These are phyloP conservation scores for Leccinum subgranulosum DNA, from an alignment of 768 basidiomycete genomes.

Conservation along the genomic window DNA sequence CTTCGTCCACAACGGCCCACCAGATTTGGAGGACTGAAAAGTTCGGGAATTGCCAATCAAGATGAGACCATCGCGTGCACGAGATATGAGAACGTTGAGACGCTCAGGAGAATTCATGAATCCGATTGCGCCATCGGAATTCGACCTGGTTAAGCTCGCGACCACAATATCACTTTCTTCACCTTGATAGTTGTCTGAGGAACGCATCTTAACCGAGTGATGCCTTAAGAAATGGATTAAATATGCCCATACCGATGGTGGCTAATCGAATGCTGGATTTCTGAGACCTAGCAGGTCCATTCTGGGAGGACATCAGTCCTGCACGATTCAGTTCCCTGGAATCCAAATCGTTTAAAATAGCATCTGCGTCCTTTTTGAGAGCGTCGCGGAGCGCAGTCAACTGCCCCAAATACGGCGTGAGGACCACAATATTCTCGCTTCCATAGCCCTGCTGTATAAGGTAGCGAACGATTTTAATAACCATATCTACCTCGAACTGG, in stretches of 20 bases:
- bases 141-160: slow-evolving; percentile 59
- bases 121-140: slow-evolving; percentile 53
- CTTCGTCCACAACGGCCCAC: slow-evolving; percentile 47
- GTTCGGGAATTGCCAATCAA: slow-evolving; percentile 64
- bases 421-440: slow-evolving; percentile 55
- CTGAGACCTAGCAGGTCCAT: slow-evolving; percentile 30
- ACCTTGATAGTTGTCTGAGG: slow-evolving; percentile 70
- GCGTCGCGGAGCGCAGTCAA: slow-evolving; percentile 46
- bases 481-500: slow-evolving; percentile 56
- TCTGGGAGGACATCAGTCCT: slow-evolving; percentile 44
- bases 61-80: slow-evolving; percentile 62
- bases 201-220: neutral
- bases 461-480: slow-evolving; percentile 62
- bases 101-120: slow-evolving; percentile 72
- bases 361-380: slow-evolving; percentile 48
- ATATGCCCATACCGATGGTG: slow-evolving; percentile 52
- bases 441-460: slow-evolving; percentile 67
- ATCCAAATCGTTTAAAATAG: slow-evolving; percentile 62
- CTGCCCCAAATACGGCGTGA: slow-evolving; percentile 72
- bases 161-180: slow-evolving; percentile 73
- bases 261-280: slow-evolving; percentile 54
- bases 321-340: slow-evolving; percentile 54
- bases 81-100: slow-evolving; percentile 67
- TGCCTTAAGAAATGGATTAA: neutral
- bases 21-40: slow-evolving; percentile 51